Conservation (phyloP, 306 rosid species). For the Pachyrhizus erosus region DNA sequence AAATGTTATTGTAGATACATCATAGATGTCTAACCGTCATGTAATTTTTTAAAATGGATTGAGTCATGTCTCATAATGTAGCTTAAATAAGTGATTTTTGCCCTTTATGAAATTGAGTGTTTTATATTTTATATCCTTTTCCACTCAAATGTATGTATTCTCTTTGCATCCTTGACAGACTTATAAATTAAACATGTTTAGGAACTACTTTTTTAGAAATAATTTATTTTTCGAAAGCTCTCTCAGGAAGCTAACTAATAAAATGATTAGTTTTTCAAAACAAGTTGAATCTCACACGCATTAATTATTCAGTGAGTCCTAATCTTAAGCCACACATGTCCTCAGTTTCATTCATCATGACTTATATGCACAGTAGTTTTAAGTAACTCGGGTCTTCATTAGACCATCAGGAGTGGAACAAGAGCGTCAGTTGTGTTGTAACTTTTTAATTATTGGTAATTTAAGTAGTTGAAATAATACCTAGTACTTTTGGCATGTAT, state of each 20-base stretch:
- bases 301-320: background rate
- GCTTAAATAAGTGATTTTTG: background rate
- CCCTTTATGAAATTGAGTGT: background rate
- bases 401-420: constrained; percentile 7
- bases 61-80: background rate
- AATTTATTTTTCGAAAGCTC: background rate
- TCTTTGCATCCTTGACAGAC: constrained; percentile 7
- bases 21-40: constrained; percentile 11
- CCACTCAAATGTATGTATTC: background rate
- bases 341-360: background rate
- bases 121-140: constrained; percentile 8
- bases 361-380: background rate
- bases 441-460: constrained; percentile 5
- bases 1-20: constrained; percentile 10
- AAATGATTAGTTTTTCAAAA: background rate
- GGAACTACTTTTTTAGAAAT: background rate
- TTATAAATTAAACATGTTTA: background rate
- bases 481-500: constrained; percentile 1
- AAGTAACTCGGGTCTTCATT: constrained; percentile 6
- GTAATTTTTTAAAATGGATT: background rate
- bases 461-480: background rate
- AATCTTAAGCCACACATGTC: background rate
- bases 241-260: background rate
- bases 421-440: background rate
- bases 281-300: background rate